Evolutionary conservation across 2,329 filamentous ascomycete species (phyloP).

Genomic region (Tolypocladium paradoxum): DNA sequence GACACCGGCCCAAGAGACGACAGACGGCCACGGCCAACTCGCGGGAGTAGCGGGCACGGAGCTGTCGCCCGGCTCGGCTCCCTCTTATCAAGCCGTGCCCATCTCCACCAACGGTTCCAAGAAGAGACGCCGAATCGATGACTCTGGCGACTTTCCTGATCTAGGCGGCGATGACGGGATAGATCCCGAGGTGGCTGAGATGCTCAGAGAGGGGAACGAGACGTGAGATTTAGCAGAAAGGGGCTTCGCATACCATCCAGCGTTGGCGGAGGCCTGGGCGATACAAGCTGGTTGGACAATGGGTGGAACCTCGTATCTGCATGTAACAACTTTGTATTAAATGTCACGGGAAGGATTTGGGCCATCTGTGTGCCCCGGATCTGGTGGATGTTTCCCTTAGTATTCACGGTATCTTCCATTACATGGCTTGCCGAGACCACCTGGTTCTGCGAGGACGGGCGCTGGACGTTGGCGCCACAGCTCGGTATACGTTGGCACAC

Average conservation of each 20-base stretch:
- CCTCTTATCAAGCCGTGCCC: constrained; percentile 37
- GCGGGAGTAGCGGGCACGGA: constrained; percentile 22
- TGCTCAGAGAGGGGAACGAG: constrained; percentile 32
- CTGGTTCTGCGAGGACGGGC: no score
- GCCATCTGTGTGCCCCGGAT: background rate
- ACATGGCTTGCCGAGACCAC: constrained; percentile 2
- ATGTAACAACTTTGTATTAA: background rate
- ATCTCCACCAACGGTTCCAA: constrained; percentile 42
- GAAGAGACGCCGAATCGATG: constrained; percentile 44
- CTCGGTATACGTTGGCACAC: no score
- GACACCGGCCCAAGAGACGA: constrained; percentile 8
- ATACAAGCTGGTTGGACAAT: background rate
- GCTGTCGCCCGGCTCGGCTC: constrained; percentile 27
- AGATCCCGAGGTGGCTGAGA: constrained; percentile 45
- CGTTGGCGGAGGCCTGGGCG: background rate
- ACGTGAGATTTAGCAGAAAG: constrained; percentile 1
- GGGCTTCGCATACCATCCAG: background rate
- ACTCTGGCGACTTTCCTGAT: constrained; percentile 40
- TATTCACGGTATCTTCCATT: no score
- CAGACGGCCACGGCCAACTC: constrained; percentile 6
- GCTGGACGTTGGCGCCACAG: no score
- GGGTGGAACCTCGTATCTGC: background rate
- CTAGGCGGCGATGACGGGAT: constrained; percentile 44
- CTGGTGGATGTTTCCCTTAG: no score
- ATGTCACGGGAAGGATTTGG: background rate